Base-by-base conservation (phyloP, 2,329 filamentous ascomycete species). In the Aureobasidium zeae region DNA sequence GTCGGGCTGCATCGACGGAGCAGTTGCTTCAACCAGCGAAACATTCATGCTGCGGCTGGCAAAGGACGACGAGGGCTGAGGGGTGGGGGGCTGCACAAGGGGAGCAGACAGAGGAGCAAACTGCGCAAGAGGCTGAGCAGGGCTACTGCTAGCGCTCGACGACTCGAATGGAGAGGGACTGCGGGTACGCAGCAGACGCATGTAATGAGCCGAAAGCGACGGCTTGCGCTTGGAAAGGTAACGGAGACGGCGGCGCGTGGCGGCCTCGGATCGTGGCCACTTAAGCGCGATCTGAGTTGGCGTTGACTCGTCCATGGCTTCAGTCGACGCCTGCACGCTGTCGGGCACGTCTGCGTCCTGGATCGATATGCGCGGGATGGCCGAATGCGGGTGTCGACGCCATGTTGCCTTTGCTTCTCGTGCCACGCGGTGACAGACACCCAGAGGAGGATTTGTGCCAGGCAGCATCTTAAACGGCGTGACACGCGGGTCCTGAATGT, bases 381-480 rank as follows among this genome's bases (percentile, higher is more conserved):
- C 16, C 5, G 58, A 58, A 22, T 60, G 52, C 35, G 65, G 64
- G 20, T 65, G 62, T 32, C 65, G 66, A 51, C 70, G 68, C 77
- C 77, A 81, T 3, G 70, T 76, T 54, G 70, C 72, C 55, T 72
- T 74, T 22, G 77, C 77, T 57, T 76, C 71, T 37, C 75, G 68
- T 4, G 76, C 74, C 25, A 81, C 76, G 45, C 76, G 72, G 53
- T 77, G 71, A 51, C 77, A 80, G 19, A 81, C 74, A 13, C 77
- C 77, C 39, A 80, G 69, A 9, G 77, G 77, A 26, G 77, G 77
- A 24, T 74, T 68, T 31, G 73, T 76, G 36, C 77, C 77, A 2
- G 77, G 77, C 1, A 79, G 68, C 62, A 76, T 77, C 55, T 81
- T 81, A 67, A 81, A 81, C 0, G 77, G 77, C 1, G 77, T 81